Evolutionary conservation across 495 filamentous ascomycete genomes (phyloP), one percentile per base, ranked within the genome.

Genomic region (Xylaria bambusicola): DNA sequence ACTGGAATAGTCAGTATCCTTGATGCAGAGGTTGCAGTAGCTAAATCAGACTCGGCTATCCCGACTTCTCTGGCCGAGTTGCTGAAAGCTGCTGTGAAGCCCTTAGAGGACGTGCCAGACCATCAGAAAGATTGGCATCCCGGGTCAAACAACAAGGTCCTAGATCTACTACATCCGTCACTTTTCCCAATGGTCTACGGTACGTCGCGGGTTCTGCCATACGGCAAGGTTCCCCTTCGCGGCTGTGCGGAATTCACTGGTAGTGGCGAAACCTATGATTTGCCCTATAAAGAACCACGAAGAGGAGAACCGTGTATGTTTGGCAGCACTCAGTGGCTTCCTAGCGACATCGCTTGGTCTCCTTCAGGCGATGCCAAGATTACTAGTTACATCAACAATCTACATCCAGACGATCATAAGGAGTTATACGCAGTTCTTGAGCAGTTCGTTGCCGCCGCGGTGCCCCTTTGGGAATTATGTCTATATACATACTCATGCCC

Each of bases 321-420:
- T 35, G 65, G 59, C 18, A 12, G 10, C 5, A 33, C 7, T 48
- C 85, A 89, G 54, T 87, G 82, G 84, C 68, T 88, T 18, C 85
- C 86, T 0, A 79, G 75, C 38, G 76, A 87, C 12, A 75, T 88
- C 20, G 48, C 71, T 6, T 68, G 85, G 42, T 26, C 55, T 3
- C 8, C 20, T 4, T 67, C 76, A 72, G 24, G 80, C 77, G 56
- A 81, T 70, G 70, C 86, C 84, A 61, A 86, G 83, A 72, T 92
- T 82, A 56, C 83, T 80, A 62, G 75, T 70, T 86, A 88, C 62
- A 82, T 88, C 71, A 88, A 88, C 60, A 88, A 87, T 57, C 66
- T 85, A 0, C 79, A 86, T 54, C 84, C 86, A 0, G 31, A 27
- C 3, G 44, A 75, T 18, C 72, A 86, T 55, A 48, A 54, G 6